phyloP scores from a whole-genome alignment of 768 basidiomycete species.

The Kwoniella sp. region DNA sequence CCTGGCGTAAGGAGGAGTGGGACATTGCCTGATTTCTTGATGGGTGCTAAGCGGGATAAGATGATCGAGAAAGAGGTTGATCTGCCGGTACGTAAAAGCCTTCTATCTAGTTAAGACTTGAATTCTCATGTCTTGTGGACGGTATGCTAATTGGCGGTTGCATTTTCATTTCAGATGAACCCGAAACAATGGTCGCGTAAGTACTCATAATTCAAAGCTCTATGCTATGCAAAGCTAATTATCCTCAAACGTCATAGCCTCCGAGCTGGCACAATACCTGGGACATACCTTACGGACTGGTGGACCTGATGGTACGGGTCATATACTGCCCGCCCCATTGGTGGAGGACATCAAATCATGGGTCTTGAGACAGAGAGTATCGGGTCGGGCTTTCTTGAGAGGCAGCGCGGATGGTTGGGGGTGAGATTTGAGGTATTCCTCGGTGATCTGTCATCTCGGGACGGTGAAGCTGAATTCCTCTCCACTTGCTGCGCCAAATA shows the following conservation, averaged over 20 bases:
- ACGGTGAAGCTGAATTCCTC: too few relatives aligned
- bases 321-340: slow-evolving; percentile 37
- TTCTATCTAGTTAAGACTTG: too few relatives aligned
- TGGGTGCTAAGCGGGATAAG: slow-evolving; percentile 10
- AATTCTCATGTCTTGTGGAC: not conserved
- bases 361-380: slow-evolving; percentile 42
- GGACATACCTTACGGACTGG: slow-evolving; percentile 38
- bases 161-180: slow-evolving; percentile 25
- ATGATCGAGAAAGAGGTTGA: slow-evolving; percentile 23
- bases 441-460: too few relatives aligned
- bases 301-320: slow-evolving; percentile 37
- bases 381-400: slow-evolving; percentile 38
- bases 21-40: slow-evolving; percentile 29
- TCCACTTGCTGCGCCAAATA: too few relatives aligned
- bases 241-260: slow-evolving; percentile 18
- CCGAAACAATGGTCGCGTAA: slow-evolving; percentile 44
- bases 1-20: slow-evolving; percentile 35
- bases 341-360: slow-evolving; percentile 51
- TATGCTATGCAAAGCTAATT: not conserved
- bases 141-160: slow-evolving; percentile 6
- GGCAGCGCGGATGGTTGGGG: slow-evolving; percentile 37
- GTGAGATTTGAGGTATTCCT: too few relatives aligned
- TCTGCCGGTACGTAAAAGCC: slow-evolving; percentile 36
- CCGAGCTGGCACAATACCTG: slow-evolving; percentile 44
- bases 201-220: not conserved